Evolutionary conservation across 306 rosid genomes (phyloP), one percentile per base, ranked within the genome.

Genomic region (Crotalaria pallida): DNA sequence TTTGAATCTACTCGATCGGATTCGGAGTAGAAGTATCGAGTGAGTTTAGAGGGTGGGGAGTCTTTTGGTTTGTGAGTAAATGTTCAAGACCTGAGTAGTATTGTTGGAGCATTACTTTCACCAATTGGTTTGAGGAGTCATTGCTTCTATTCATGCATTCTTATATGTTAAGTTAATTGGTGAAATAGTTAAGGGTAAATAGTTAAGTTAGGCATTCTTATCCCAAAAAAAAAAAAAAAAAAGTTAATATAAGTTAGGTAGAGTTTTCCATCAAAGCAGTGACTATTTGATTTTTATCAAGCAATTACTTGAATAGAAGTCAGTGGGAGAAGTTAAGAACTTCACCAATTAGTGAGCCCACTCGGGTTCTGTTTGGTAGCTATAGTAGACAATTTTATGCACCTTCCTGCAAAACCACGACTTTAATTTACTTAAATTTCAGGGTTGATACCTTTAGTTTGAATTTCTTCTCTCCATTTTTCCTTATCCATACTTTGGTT

Each of bases 321-420:
- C 82, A 69, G 58, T 48, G 47, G 73, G 77, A 60, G 77, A 69
- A 58, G 82, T 82, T 82, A 70, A 73, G 80, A 73, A 13, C 15
- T 17, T 24, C 51, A 59, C 47, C 36, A 53, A 45, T 58, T 43
- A 51, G 65, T 26, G 77, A 47, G 74, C 79, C 73, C 69, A 70
- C 82, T 43, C 5, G 16, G 45, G 49, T 52, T 58, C 51, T 60
- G 22, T 80, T 49, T 53, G 80, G 73, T 53, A 69, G 66, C 41
- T 63, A 16, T 45, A 69, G 50, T 29, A 24, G 27, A 78, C 62
- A 45, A 60, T 71, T 43, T 22, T 5, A 56, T 63, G 55, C 55
- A 34, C 21, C 71, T 57, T 72, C 41, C 34, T 34, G 4, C 62
- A 73, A 63, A 61, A 38, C 18, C 64, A 41, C 48, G 34, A 50